Conservation (phyloP, 1,284 basidiomycete species). For the Sparassis latifolia region DNA sequence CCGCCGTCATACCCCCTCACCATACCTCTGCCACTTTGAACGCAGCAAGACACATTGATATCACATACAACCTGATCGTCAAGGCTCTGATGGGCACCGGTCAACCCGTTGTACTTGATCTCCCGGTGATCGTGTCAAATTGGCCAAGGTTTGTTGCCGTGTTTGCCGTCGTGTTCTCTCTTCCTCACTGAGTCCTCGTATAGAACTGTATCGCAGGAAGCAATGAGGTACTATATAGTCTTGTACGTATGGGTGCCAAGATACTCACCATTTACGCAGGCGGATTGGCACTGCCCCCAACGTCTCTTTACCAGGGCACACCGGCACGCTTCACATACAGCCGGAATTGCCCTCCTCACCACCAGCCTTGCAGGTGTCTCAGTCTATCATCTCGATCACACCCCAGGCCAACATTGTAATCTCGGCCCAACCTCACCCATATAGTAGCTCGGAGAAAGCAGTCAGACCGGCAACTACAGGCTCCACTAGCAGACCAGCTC, state of each 20-base stretch:
- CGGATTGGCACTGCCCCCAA: conserved; percentile 67
- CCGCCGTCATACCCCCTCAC: conserved; percentile 58
- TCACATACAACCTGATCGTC: conserved; percentile 71
- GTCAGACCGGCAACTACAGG: too few relatives aligned
- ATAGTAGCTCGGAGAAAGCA: too few relatives aligned
- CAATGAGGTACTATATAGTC: conserved; percentile 42
- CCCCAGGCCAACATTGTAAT: neutral
- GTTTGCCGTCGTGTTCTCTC: neutral
- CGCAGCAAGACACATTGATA: conserved; percentile 73
- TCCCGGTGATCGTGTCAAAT: conserved; percentile 75
- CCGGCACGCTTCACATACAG: neutral
- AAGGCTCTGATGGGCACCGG: conserved; percentile 71
- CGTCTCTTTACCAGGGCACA: conserved; percentile 34
- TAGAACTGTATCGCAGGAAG: conserved; percentile 60
- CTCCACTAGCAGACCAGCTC: conserved; percentile 4
- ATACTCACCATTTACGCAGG: conserved; percentile 26
- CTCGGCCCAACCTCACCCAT: neutral
- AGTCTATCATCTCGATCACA: conserved; percentile 2
- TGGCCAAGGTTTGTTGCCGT: conserved; percentile 55
- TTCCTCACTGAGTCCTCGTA: neutral
- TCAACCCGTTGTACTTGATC: conserved; percentile 57
- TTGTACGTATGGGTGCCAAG: neutral
- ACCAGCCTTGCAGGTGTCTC: conserved; percentile 1
- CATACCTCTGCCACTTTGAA: conserved; percentile 74
- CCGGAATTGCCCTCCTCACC: neutral